These are phyloP conservation scores for Sugiyamaella xylanicola DNA, from an alignment of 1,139 yeast species.

Conservation along the genomic window DNA sequence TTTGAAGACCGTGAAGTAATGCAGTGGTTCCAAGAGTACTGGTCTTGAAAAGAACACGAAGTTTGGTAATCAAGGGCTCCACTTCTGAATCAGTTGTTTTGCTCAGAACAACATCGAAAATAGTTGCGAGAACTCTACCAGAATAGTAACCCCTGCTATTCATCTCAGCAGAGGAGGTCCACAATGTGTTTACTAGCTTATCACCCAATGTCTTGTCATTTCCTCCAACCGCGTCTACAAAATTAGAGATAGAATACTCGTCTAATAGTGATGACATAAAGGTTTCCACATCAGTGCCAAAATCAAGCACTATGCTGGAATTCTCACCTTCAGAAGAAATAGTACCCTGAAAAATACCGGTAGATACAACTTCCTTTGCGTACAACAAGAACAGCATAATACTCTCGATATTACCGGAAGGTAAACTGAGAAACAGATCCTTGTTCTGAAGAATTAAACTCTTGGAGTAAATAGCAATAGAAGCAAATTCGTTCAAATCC, in stretches of 20 bases:
- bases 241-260: background rate
- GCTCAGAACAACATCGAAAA: constrained; percentile 23
- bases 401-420: background rate
- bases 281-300: background rate
- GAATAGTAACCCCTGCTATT: constrained; percentile 26
- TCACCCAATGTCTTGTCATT: background rate
- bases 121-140: constrained; percentile 24
- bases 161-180: constrained; percentile 21
- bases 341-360: constrained; percentile 3
- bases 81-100: constrained; percentile 21
- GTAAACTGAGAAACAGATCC: constrained; percentile 1
- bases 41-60: constrained; percentile 8
- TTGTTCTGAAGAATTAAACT: background rate
- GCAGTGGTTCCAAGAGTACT: constrained; percentile 25
- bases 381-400: constrained; percentile 6
- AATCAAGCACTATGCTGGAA: background rate
- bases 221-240: constrained; percentile 1
- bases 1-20: constrained; percentile 26
- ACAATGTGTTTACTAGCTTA: constrained; percentile 19
- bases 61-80: constrained; percentile 21
- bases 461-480: constrained; percentile 3
- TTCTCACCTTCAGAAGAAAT: constrained; percentile 5
- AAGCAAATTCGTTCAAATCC: background rate
- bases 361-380: background rate
- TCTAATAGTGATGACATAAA: background rate